Evolutionary conservation across 2,329 filamentous ascomycete genomes (phyloP).

Genomic region (Chrysoporthe deuterocubensis): DNA sequence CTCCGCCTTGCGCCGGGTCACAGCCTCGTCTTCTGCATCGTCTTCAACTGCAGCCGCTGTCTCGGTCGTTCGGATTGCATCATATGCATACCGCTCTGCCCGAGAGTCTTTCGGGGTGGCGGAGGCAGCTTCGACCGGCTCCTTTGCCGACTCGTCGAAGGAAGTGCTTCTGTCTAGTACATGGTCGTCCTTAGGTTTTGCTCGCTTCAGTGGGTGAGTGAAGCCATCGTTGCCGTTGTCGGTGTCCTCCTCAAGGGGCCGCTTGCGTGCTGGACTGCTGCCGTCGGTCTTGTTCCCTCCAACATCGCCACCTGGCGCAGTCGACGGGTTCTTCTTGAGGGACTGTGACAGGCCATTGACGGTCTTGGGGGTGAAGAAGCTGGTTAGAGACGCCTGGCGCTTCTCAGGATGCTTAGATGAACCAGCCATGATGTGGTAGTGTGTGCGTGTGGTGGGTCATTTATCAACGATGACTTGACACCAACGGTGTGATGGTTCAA

Average conservation of each 20-base stretch:
- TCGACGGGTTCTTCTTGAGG: conserved; percentile 23
- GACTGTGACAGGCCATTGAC: conserved; percentile 46
- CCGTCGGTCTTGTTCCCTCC: not conserved
- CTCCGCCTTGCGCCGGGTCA: conserved; percentile 64
- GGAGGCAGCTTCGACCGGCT: conserved; percentile 28
- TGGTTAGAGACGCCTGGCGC: conserved; percentile 83
- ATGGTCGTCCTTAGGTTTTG: conserved; percentile 47
- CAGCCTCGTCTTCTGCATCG: conserved; percentile 50
- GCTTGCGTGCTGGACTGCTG: conserved; percentile 47
- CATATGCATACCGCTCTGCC: conserved; percentile 58
- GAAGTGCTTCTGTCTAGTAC: conserved; percentile 44
- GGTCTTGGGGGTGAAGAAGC: conserved; percentile 75
- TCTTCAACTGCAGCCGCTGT: conserved; percentile 44
- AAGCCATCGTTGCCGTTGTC: conserved; percentile 49
- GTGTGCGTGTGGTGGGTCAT: not conserved
- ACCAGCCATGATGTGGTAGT: conserved; percentile 40
- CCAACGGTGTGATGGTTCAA: not conserved
- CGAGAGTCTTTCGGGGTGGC: conserved; percentile 32
- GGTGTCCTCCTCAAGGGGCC: conserved; percentile 53
- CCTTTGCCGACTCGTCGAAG: conserved; percentile 44
- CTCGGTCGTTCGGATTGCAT: conserved; percentile 47
- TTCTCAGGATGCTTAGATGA: conserved; percentile 52
- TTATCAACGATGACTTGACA: not conserved
- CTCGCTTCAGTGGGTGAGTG: conserved; percentile 48
- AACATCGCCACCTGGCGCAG: conserved; percentile 26